phyloP scores from a whole-genome alignment of 2,329 filamentous ascomycete species.

The Penicillium sp. region DNA sequence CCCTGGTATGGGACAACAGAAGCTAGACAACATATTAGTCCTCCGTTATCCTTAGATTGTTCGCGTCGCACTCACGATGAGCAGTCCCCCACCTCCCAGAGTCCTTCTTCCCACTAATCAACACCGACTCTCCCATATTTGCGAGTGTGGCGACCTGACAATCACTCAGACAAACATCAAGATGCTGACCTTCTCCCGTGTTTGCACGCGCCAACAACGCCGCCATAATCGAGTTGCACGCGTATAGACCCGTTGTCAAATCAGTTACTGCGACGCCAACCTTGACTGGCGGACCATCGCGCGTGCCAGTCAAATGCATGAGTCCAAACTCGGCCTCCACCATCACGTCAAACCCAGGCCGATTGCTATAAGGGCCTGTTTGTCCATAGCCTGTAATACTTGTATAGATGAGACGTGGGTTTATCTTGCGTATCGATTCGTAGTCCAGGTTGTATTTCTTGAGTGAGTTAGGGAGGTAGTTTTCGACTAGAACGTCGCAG shows the following conservation, averaged over 20 bases:
- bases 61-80: slow-evolving; percentile 61
- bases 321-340: slow-evolving; percentile 95
- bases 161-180: slow-evolving; percentile 88
- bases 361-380: slow-evolving; percentile 79
- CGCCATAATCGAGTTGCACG: slow-evolving; percentile 91
- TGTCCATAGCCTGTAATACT: slow-evolving; percentile 97
- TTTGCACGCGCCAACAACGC: slow-evolving; percentile 70
- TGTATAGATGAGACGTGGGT: slow-evolving; percentile 83
- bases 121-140: slow-evolving; percentile 86
- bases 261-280: slow-evolving; percentile 96
- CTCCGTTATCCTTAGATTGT: not conserved
- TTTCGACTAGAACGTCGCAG: slow-evolving; percentile 92
- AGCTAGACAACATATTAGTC: slow-evolving; percentile 50
- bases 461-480: slow-evolving; percentile 85
- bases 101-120: slow-evolving; percentile 84
- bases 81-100: slow-evolving; percentile 90
- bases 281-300: slow-evolving; percentile 88
- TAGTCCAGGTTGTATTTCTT: slow-evolving; percentile 91
- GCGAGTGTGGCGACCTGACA: slow-evolving; percentile 92
- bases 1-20: slow-evolving; percentile 94
- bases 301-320: slow-evolving; percentile 93
- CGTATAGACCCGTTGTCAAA: slow-evolving; percentile 89
- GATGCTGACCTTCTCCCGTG: slow-evolving; percentile 80
- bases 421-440: slow-evolving; percentile 71
- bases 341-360: slow-evolving; percentile 98